Evolutionary conservation across 352 stramenopile genomes (phyloP).

Genomic region (Globisporangium solare): DNA sequence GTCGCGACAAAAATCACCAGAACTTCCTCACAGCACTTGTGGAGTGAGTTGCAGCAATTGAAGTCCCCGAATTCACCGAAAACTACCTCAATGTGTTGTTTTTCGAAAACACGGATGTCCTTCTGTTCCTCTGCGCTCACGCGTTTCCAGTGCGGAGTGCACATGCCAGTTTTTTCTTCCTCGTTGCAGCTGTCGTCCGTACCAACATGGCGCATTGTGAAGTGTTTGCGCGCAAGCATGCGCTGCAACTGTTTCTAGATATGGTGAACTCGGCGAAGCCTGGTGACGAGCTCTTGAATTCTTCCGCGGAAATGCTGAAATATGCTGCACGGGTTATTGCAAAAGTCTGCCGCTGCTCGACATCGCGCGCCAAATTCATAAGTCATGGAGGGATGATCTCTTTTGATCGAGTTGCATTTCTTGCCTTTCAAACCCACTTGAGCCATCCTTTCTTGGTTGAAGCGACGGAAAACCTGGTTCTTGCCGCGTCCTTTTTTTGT

Average conservation of each 20-base stretch:
- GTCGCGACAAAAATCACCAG: neutral
- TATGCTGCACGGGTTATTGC: slow-evolving; percentile 19
- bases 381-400: slow-evolving; percentile 20
- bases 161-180: slow-evolving; percentile 19
- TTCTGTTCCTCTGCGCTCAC: slow-evolving; percentile 16
- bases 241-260: slow-evolving; percentile 8
- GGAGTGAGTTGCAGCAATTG: slow-evolving; percentile 29
- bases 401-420: slow-evolving; percentile 19
- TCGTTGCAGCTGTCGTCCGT: slow-evolving; percentile 21
- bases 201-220: slow-evolving; percentile 28
- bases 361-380: slow-evolving; percentile 18
- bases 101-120: slow-evolving; percentile 23
- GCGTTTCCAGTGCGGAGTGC: slow-evolving; percentile 17
- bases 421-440: slow-evolving; percentile 7
- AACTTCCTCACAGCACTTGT: slow-evolving; percentile 25
- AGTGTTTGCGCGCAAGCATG: slow-evolving; percentile 22
- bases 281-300: neutral
- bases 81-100: slow-evolving; percentile 33
- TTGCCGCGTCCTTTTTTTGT: slow-evolving; percentile 25
- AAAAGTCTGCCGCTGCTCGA: slow-evolving; percentile 19
- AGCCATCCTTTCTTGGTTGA: neutral
- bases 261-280: slow-evolving; percentile 4
- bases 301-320: slow-evolving; percentile 16
- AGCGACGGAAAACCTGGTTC: slow-evolving; percentile 23
- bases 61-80: slow-evolving; percentile 21